phyloP scores from a whole-genome alignment of 106 monocot species.

The Gastrodia elata region DNA sequence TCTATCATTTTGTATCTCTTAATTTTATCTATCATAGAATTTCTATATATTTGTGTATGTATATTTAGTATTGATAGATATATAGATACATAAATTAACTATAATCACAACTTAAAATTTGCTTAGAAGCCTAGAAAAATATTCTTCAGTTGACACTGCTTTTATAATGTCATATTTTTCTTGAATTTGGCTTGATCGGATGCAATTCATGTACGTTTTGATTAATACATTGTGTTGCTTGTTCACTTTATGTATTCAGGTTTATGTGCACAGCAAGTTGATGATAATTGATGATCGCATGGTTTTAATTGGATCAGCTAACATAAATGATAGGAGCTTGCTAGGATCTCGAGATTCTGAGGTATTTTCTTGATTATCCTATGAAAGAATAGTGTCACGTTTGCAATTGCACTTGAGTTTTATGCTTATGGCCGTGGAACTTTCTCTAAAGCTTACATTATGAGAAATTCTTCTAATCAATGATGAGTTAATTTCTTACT shows the following conservation, averaged over 20 bases:
- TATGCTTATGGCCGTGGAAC: neutral
- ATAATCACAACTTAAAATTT: no score
- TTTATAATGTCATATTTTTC: neutral
- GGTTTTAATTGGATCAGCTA: conserved; percentile 89
- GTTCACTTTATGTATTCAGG: conserved; percentile 25
- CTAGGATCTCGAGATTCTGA: conserved; percentile 96
- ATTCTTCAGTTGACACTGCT: no score
- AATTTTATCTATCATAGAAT: no score
- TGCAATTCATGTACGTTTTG: neutral
- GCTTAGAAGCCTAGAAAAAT: no score
- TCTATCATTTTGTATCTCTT: no score
- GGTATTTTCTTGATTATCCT: conserved; percentile 28
- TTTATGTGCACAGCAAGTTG: conserved; percentile 98
- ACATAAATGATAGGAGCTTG: conserved; percentile 98
- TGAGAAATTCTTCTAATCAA: neutral
- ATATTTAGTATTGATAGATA: no score
- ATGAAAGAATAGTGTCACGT: neutral
- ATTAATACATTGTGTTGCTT: neutral
- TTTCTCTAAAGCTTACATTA: neutral
- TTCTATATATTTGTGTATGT: no score
- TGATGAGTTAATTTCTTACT: neutral
- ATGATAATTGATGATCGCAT: conserved; percentile 93
- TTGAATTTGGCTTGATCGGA: neutral
- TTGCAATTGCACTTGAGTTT: neutral
- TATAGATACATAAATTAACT: no score